Evolutionary conservation across 2,329 filamentous ascomycete species (phyloP).

Genomic region (Diaporthe eres): DNA sequence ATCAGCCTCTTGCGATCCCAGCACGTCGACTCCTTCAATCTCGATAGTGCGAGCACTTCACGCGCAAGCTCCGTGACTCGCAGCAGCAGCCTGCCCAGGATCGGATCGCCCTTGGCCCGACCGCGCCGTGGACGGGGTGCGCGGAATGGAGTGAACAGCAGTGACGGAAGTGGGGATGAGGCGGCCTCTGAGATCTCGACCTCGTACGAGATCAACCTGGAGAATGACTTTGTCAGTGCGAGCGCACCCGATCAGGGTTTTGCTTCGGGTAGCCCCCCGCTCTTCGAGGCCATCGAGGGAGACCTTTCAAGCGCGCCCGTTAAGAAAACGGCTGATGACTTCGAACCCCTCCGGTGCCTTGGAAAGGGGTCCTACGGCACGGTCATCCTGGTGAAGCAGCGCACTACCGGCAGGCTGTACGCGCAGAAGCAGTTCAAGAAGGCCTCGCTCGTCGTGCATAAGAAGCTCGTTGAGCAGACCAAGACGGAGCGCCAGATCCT

Average conservation of each 20-base stretch:
- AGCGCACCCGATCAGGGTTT: conserved; percentile 61
- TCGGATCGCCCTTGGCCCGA: conserved; percentile 48
- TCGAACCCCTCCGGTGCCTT: conserved; percentile 90
- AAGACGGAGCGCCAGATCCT: conserved; percentile 96
- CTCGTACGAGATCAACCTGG: conserved; percentile 87
- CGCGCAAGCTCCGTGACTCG: conserved; percentile 70
- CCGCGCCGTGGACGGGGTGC: conserved; percentile 46
- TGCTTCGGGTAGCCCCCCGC: conserved; percentile 26
- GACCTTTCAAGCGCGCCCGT: conserved; percentile 67
- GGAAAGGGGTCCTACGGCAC: conserved; percentile 98
- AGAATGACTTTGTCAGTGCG: conserved; percentile 86
- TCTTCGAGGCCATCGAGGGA: conserved; percentile 65
- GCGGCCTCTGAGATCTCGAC: conserved; percentile 79
- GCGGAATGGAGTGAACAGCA: conserved; percentile 58
- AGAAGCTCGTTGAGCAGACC: conserved; percentile 95
- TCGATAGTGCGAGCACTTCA: conserved; percentile 62
- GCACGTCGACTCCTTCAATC: conserved; percentile 78
- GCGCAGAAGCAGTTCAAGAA: conserved; percentile 99
- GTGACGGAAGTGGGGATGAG: conserved; percentile 73
- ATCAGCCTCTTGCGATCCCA: conserved; percentile 87
- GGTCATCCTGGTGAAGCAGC: conserved; percentile 93
- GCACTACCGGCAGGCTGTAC: conserved; percentile 87
- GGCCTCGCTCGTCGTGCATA: conserved; percentile 93
- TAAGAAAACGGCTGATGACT: conserved; percentile 94
- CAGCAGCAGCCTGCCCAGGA: conserved; percentile 62